These are phyloP conservation scores for Candida qinlingensis DNA, from an alignment of 805 yeast species.

Conservation along the genomic window DNA sequence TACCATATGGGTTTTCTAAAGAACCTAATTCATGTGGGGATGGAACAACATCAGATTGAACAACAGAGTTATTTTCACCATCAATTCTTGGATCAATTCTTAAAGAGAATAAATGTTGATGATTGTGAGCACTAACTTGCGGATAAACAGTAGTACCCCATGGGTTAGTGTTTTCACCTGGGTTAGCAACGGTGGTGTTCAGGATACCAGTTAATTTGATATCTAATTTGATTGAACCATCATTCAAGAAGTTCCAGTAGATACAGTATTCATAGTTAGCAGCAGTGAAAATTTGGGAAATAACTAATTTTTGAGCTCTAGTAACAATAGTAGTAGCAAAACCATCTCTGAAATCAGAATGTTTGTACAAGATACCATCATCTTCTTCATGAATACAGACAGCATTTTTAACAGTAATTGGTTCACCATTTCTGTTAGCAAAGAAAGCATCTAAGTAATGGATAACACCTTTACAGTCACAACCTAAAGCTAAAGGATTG, in stretches of 20 bases:
- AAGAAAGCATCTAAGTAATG: conserved; percentile 81
- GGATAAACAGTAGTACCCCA: conserved; percentile 83
- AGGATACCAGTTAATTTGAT: conserved; percentile 77
- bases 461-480: conserved; percentile 83
- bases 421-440: conserved; percentile 60
- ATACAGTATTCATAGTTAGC: conserved; percentile 83
- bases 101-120: conserved; percentile 76
- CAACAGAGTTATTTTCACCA: conserved; percentile 74
- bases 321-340: conserved; percentile 71
- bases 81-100: conserved; percentile 79
- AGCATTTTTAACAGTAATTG: conserved; percentile 69
- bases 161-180: conserved; percentile 63
- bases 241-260: conserved; percentile 80
- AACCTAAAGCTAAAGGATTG: conserved; percentile 70
- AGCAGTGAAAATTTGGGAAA: conserved; percentile 81
- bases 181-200: conserved; percentile 63
- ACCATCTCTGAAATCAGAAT: conserved; percentile 78
- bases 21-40: conserved; percentile 60
- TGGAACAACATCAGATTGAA: conserved; percentile 56
- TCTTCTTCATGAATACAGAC: conserved; percentile 85
- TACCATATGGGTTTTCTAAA: conserved; percentile 70
- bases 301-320: conserved; percentile 66
- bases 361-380: conserved; percentile 74
- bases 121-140: conserved; percentile 77
- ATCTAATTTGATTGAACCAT: conserved; percentile 77